Percentiles rank a stretch among this genome's conserved stretches.
These are phyloP conservation scores for Paramyrothecium roridum DNA, from an alignment of 2,329 filamentous ascomycete genomes.

Conservation along the genomic window DNA sequence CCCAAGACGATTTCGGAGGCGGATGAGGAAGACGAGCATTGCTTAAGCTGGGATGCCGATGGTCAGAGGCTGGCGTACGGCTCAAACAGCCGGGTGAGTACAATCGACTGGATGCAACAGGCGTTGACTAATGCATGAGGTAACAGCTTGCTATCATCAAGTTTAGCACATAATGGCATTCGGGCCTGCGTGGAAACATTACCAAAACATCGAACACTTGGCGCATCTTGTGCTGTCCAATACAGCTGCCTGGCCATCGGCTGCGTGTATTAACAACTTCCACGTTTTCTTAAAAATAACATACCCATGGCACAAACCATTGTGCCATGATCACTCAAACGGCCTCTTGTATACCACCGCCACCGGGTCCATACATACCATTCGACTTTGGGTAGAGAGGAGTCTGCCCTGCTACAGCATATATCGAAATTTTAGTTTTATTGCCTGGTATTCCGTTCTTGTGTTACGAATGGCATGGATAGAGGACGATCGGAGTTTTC, in stretches of 20 bases:
- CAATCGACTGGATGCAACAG: background rate
- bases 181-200: background rate
- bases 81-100: slow-evolving; percentile 58
- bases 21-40: slow-evolving; percentile 60
- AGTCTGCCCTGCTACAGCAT: background rate
- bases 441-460: slow-evolving; percentile 12
- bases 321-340: background rate
- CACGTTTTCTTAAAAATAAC: background rate
- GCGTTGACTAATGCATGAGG: background rate
- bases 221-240: too few relatives aligned
- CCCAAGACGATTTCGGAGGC: slow-evolving; percentile 49
- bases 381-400: background rate
- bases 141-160: slow-evolving; percentile 48
- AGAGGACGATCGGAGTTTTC: slow-evolving; percentile 20
- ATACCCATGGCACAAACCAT: background rate
- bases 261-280: background rate
- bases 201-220: background rate
- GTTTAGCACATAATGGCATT: slow-evolving; percentile 35
- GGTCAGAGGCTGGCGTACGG: slow-evolving; percentile 63
- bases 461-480: slow-evolving; percentile 19
- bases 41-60: slow-evolving; percentile 58
- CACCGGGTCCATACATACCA: background rate
- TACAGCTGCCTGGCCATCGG: background rate
- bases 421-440: background rate
- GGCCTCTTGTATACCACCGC: background rate